Percentiles rank a stretch among this genome's conserved stretches.
Conservation (phyloP, 140 eudicot species). For the Stevia rebaudiana region DNA sequence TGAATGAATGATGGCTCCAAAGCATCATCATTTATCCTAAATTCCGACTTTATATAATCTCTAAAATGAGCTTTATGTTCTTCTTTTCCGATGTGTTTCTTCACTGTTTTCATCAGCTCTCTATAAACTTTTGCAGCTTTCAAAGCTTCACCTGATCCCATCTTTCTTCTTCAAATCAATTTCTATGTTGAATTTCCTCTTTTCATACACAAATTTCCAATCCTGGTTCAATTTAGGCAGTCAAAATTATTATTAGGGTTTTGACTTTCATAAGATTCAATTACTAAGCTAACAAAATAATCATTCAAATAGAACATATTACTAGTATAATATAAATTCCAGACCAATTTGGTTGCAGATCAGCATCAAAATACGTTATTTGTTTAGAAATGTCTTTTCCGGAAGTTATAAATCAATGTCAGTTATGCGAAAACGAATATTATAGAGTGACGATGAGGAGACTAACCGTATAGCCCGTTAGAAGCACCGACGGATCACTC, state of each 20-base stretch:
- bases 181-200: not conserved
- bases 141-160: slow-evolving; percentile 55
- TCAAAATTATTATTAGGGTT: not conserved
- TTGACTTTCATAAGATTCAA: not conserved
- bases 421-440: not conserved
- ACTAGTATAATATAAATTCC: not conserved
- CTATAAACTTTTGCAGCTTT: slow-evolving; percentile 53
- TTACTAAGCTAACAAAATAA: not conserved
- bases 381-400: not conserved
- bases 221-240: slow-evolving; percentile 8
- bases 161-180: slow-evolving; percentile 19
- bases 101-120: slow-evolving; percentile 64
- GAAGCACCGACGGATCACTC: not conserved
- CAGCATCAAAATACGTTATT: not conserved
- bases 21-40: slow-evolving; percentile 37
- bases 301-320: not conserved
- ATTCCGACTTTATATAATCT: slow-evolving; percentile 64
- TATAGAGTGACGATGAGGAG: not conserved
- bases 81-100: slow-evolving; percentile 72
- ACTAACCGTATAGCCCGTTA: slow-evolving; percentile 14
- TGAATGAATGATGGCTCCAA: slow-evolving; percentile 39
- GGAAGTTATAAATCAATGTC: not conserved
- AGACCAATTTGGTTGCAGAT: not conserved
- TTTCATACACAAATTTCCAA: not conserved
- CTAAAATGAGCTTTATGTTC: slow-evolving; percentile 64